Conservation (phyloP, 306 rosid species). For the Crotalaria pallida region DNA sequence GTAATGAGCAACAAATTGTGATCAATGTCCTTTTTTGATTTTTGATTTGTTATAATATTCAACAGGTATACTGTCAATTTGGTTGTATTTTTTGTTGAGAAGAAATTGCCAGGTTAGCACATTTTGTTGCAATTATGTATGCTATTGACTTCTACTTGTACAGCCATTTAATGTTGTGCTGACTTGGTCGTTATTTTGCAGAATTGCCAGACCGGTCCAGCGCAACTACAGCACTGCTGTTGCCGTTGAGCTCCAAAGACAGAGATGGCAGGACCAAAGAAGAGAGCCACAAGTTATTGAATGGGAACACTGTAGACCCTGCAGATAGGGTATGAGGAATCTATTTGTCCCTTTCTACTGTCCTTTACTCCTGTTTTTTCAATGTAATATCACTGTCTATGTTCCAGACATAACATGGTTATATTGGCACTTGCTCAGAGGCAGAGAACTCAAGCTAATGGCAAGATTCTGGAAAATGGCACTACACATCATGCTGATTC, state of each 20-base stretch:
- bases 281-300: slow-evolving; percentile 82
- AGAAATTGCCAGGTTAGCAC: slow-evolving; percentile 75
- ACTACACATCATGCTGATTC: slow-evolving; percentile 54
- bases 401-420: slow-evolving; percentile 25
- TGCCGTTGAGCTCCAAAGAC: slow-evolving; percentile 82
- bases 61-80: slow-evolving; percentile 95
- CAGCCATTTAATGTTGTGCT: slow-evolving; percentile 15
- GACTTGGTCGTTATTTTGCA: slow-evolving; percentile 33
- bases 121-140: not conserved
- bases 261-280: slow-evolving; percentile 72
- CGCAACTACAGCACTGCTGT: slow-evolving; percentile 40
- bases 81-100: slow-evolving; percentile 87
- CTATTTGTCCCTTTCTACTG: not conserved
- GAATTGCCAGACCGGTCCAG: slow-evolving; percentile 79
- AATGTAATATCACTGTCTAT: slow-evolving; percentile 25
- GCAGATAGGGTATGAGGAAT: slow-evolving; percentile 63
- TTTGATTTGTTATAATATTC: not conserved
- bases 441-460: slow-evolving; percentile 83
- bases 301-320: slow-evolving; percentile 77
- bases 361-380: not conserved
- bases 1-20: not conserved
- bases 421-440: slow-evolving; percentile 51
- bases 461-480: slow-evolving; percentile 78
- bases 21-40: slow-evolving; percentile 4
- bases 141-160: slow-evolving; percentile 18